Conservation (phyloP, 345 rosid genomes). For the Microcos paniculata region DNA sequence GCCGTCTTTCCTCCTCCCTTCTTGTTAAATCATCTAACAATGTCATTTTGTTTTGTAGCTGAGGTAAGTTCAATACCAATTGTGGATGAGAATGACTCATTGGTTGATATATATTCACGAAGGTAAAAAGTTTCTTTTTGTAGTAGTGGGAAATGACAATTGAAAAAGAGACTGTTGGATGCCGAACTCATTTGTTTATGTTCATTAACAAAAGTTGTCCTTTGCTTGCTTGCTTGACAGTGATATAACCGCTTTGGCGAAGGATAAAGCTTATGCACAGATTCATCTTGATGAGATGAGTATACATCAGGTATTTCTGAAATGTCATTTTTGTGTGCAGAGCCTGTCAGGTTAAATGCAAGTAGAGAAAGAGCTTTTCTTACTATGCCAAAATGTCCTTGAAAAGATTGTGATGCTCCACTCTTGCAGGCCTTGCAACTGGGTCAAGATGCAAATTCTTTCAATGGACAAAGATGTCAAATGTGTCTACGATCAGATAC, state of each 20-base stretch:
- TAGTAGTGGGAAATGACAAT: background rate
- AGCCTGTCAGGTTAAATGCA: background rate
- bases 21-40: background rate
- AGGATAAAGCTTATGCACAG: conserved; percentile 88
- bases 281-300: conserved; percentile 88
- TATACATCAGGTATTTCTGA: conserved; percentile 74
- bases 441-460: conserved; percentile 65
- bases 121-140: conserved; percentile 40
- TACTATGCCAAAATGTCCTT: background rate
- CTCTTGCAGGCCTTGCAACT: conserved; percentile 70
- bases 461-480: conserved; percentile 73
- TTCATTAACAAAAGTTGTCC: background rate
- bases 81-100: conserved; percentile 81
- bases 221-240: conserved; percentile 36
- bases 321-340: background rate
- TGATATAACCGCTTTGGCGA: conserved; percentile 88
- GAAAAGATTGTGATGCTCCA: background rate
- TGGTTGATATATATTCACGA: conserved; percentile 77
- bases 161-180: background rate
- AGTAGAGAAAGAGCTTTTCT: background rate
- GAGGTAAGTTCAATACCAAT: conserved; percentile 91
- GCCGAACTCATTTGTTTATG: background rate
- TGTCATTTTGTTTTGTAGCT: conserved; percentile 48
- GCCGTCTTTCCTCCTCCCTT: background rate
- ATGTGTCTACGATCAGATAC: conserved; percentile 85